These are phyloP conservation scores for Pisolithus sp. DNA, from an alignment of 768 basidiomycete species.

Conservation along the genomic window DNA sequence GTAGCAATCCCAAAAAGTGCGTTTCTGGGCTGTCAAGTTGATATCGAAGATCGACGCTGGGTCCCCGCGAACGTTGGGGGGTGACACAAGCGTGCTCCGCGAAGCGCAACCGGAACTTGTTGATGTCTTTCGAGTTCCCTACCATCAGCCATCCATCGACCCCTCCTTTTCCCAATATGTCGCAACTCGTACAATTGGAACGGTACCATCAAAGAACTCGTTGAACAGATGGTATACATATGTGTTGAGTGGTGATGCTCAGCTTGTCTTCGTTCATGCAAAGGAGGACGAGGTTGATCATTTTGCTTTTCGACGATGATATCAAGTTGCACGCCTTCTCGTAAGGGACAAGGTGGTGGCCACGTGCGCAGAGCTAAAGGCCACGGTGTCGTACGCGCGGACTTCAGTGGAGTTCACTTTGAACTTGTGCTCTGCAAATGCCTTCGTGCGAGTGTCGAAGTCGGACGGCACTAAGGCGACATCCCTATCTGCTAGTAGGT, in stretches of 20 bases:
- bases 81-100: slow-evolving; percentile 30
- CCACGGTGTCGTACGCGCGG: slow-evolving; percentile 8
- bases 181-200: slow-evolving; percentile 27
- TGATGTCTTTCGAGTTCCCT: slow-evolving; percentile 14
- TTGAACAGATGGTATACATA: slow-evolving; percentile 18
- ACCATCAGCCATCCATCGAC: slow-evolving; percentile 19
- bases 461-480: slow-evolving; percentile 18
- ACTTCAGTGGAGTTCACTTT: slow-evolving; percentile 1
- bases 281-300: slow-evolving; percentile 9
- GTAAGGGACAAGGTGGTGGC: slow-evolving; percentile 7
- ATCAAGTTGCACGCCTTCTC: slow-evolving; percentile 20
- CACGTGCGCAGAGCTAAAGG: slow-evolving; percentile 10
- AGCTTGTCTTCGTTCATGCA: slow-evolving; percentile 1
- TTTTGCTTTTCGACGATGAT: slow-evolving; percentile 12
- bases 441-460: slow-evolving; percentile 25
- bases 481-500: slow-evolving; percentile 22
- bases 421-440: slow-evolving; percentile 4
- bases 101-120: slow-evolving; percentile 17
- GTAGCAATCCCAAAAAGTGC: background rate
- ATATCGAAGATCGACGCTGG: background rate
- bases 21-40: background rate
- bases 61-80: slow-evolving; percentile 10
- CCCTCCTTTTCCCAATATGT: slow-evolving; percentile 25
- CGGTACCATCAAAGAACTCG: slow-evolving; percentile 25
- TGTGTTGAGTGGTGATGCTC: background rate